Evolutionary conservation across 2,329 filamentous ascomycete genomes (phyloP).

Genomic region (Plectosphaerella plurivora): DNA sequence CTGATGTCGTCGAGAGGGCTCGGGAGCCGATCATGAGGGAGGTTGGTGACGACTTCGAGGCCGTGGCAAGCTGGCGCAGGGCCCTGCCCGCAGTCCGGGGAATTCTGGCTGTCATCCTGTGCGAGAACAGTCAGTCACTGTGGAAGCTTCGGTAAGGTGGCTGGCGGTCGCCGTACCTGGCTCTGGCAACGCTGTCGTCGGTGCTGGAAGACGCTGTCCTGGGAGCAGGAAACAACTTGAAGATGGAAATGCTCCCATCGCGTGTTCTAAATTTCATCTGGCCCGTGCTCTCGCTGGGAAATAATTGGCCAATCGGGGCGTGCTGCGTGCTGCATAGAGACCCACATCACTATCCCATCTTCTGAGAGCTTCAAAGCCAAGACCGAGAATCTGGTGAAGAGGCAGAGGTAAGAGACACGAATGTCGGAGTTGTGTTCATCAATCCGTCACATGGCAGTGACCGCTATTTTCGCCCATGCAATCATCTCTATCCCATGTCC

Average conservation of each 20-base stretch:
- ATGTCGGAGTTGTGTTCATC: no score
- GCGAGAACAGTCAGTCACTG: not conserved
- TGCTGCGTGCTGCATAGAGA: no score
- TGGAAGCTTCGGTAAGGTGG: not conserved
- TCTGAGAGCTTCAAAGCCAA: no score
- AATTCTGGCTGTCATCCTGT: conserved; percentile 12
- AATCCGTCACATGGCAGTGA: no score
- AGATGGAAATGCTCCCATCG: conserved; percentile 9
- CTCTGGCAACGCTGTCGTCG: conserved; percentile 3
- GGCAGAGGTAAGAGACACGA: no score
- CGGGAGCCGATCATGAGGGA: conserved; percentile 6
- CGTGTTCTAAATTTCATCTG: conserved; percentile 11
- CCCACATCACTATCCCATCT: no score
- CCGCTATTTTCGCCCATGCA: no score
- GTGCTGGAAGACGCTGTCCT: conserved; percentile 3
- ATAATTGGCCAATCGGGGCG: conserved; percentile 9
- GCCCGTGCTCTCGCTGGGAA: not conserved
- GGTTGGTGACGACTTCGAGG: conserved; percentile 7
- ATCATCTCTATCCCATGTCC: no score
- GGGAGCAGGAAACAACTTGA: conserved; percentile 7
- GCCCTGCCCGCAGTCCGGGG: conserved; percentile 9
- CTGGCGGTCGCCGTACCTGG: conserved; percentile 2
- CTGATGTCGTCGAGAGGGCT: conserved; percentile 19
- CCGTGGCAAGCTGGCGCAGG: conserved; percentile 9
- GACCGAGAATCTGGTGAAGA: no score